Conservation (phyloP, 1,284 basidiomycete genomes). For the Ustilago crameri region DNA sequence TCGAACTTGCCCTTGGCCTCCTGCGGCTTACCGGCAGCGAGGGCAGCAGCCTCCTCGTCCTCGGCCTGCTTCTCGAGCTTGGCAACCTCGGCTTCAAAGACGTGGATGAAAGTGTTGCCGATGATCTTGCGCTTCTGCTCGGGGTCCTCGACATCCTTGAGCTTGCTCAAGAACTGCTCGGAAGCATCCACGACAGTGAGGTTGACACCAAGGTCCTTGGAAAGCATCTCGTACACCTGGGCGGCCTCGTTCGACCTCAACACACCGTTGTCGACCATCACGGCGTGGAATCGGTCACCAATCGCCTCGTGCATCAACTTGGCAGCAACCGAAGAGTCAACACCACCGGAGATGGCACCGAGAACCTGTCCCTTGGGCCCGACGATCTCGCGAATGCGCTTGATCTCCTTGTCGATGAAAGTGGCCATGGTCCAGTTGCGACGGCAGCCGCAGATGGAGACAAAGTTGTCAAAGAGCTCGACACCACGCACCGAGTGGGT, state of each 20-base stretch:
- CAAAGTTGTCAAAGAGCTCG: constrained; percentile 89
- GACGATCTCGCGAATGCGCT: constrained; percentile 92
- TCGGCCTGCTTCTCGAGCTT: constrained; percentile 89
- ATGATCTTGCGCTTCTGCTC: constrained; percentile 98
- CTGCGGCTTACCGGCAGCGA: constrained; percentile 68
- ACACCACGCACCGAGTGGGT: constrained; percentile 92
- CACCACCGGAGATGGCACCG: constrained; percentile 96
- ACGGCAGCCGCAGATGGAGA: constrained; percentile 82
- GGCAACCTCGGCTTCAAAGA: constrained; percentile 92
- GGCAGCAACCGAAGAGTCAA: constrained; percentile 97
- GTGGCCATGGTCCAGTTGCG: constrained; percentile 98
- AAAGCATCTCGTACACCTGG: constrained; percentile 96
- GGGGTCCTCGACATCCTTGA: constrained; percentile 92
- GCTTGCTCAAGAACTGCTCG: constrained; percentile 87
- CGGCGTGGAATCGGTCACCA: constrained; percentile 94
- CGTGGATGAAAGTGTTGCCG: constrained; percentile 98
- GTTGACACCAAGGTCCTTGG: constrained; percentile 92
- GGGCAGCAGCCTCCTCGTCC: constrained; percentile 75
- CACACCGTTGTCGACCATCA: constrained; percentile 99
- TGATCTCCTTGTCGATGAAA: constrained; percentile 97
- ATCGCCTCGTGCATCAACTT: constrained; percentile 99
- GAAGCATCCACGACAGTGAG: constrained; percentile 96
- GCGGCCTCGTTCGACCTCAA: constrained; percentile 88
- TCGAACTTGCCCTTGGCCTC: constrained; percentile 81
- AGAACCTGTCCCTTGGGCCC: constrained; percentile 95